Evolutionary conservation across 192 early-diverging fungal genomes (phyloP), one percentile per base, ranked within the genome.

Genomic region (Chytriomyces confervae): DNA sequence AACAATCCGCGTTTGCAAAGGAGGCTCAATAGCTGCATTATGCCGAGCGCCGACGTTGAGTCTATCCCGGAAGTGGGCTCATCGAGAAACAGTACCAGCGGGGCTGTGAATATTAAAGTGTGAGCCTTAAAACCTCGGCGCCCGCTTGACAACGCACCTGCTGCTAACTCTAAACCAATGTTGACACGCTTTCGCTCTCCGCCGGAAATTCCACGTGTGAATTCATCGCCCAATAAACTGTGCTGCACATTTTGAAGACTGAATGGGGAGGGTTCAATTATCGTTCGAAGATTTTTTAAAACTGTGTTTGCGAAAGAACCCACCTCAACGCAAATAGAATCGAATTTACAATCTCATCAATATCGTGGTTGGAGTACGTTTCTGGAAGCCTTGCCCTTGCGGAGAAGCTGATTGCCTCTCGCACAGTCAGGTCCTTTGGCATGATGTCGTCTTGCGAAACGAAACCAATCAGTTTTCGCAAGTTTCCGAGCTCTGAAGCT

Each of bases 181-280:
- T 92, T 93, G 69, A 93, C 92, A 5, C 92, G 83, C 79, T 93
- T 93, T 11, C 92, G 77, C 64, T 93, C 91, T 23, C 91, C 91
- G 62, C 92, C 92, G 10, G 88, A 91, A 36, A 93, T 87, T 46
- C 92, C 92, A 61, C 92, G 75, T 27, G 63, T 50, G 20, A 81
- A 85, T 57, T 87, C 90, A 61, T 89, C 80, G 7, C 92, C 92
- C 16, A 93, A 86, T 6, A 74, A 46, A 18, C 53, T 65, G 76
- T 84, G 76, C 77, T 84, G 81, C 11, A 91, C 86, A 44, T 90
- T 79, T 7, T 64, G 64, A 18, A 88, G 48, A 45, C 76, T 77
- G 36, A 13, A 36, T 36, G 3, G 4, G 36, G 36, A 36, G 36
- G 36, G 36, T 1, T 4, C 1, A 36, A 36, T 36, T 4, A 36